Conservation (phyloP, 2,329 filamentous ascomycete species). For the Sclerotinia sclerotiorum region DNA sequence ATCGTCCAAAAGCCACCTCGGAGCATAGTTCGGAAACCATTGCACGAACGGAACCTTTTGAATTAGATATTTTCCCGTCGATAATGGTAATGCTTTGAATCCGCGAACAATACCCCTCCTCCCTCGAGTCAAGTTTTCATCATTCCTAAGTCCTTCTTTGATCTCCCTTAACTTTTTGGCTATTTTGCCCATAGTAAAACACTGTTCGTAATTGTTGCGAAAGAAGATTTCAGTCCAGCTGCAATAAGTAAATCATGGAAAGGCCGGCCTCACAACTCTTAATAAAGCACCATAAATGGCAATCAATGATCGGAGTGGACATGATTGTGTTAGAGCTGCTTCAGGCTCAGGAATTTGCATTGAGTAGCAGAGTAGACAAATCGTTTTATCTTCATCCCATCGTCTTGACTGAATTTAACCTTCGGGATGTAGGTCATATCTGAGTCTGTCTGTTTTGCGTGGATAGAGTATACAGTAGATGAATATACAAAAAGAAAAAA, state of each 20-base stretch:
- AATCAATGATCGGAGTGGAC: neutral
- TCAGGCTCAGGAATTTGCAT: neutral
- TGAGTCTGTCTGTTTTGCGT: neutral
- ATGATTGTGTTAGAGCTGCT: neutral
- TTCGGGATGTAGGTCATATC: neutral
- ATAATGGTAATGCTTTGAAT: slow-evolving; percentile 47
- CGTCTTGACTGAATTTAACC: neutral
- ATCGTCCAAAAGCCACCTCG: slow-evolving; percentile 61
- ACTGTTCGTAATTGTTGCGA: neutral
- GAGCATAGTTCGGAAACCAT: slow-evolving; percentile 63
- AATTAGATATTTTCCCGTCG: slow-evolving; percentile 54
- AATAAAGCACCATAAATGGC: neutral
- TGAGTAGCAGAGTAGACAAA: neutral
- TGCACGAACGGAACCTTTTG: slow-evolving; percentile 62
- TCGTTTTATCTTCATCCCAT: neutral
- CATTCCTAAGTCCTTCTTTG: slow-evolving; percentile 16
- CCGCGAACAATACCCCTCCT: slow-evolving; percentile 22
- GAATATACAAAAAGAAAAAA: neutral
- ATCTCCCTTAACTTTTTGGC: slow-evolving; percentile 5
- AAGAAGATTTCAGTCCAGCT: neutral
- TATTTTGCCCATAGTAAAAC: slow-evolving; percentile 1
- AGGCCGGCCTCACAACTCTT: neutral
- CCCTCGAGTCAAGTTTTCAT: slow-evolving; percentile 23
- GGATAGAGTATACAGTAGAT: neutral
- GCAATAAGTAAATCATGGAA: slow-evolving; percentile 2